Base-by-base conservation (phyloP, 2,329 filamentous ascomycete species). In the Venturia carpophila region DNA sequence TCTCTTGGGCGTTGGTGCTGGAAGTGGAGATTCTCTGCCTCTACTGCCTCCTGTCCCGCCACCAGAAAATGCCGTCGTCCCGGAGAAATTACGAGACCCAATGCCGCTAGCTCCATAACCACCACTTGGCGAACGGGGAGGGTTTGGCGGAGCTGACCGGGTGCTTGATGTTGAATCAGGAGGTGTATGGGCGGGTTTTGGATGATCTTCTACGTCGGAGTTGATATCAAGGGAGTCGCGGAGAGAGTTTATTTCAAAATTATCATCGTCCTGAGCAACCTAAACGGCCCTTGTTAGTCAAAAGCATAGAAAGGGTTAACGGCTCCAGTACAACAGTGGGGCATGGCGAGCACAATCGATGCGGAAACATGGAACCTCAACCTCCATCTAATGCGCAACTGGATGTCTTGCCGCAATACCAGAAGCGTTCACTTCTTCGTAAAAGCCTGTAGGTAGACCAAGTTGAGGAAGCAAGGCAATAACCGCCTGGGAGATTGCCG, bases 261-360 rank as follows among this genome's bases (percentile, higher is more conserved):
- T 94, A 73, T 97, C 93, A 71, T 99, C 94, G 71, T 99, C 94
- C 83, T 97, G 94, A 2, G 94, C 93, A 73, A 99, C 88, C 84
- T 87, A 67, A 49, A 61, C 9, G 24, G 37, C 19, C 5, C 13
- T n/a, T 39, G 68, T 81, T 65, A 80, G 75, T 66, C 34, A 67
- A 56, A 2, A 52, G 47, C 11, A 10, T 1, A 27, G 21, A 52
- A 9, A 5, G 45, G 24, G 21, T 27, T 7, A 1, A 27, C 13
- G 21, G 21, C 11, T 27, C 3, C 11, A 27, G 21, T 9, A 10
- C 9, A 52, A 27, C 45, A 52, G 21, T 21, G n/a, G 3, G 24
- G 21, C 21, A 52, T 15, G 5, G 21, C 45, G 30, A 6, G 30
- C 39, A 41, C 39, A 41, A 15, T 41, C 39, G 15, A 41, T 41